Conservation (phyloP, 106 monocot species). For the Iris macrosiphon region DNA sequence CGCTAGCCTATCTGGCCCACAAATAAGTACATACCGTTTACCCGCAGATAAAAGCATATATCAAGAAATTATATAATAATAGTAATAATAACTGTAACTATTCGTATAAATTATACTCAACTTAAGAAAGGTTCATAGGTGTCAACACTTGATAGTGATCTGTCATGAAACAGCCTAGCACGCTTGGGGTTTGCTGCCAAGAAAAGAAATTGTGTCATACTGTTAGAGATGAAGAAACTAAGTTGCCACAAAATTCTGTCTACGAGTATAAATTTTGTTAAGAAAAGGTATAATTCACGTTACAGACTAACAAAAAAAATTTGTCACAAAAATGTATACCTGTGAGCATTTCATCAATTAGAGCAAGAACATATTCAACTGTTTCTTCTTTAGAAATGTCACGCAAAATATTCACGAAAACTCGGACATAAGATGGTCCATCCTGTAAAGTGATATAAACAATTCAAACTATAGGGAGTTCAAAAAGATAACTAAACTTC, state of each 20-base stretch:
- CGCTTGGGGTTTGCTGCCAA: slow-evolving; percentile 86
- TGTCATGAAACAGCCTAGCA: slow-evolving; percentile 84
- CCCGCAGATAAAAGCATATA: no score
- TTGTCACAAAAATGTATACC: slow-evolving; percentile 28
- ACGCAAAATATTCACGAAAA: slow-evolving; percentile 77
- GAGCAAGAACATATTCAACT: slow-evolving; percentile 89
- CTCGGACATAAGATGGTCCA: slow-evolving; percentile 62
- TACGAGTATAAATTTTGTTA: no score
- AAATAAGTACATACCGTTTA: no score
- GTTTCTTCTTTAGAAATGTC: slow-evolving; percentile 90
- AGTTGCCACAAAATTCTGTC: no score
- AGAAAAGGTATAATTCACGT: no score
- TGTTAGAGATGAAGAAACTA: not conserved
- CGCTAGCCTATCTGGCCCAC: no score
- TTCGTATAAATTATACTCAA: no score
- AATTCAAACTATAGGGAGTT: no score
- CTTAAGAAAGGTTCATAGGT: slow-evolving; percentile 80
- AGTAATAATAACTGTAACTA: no score
- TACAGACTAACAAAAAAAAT: no score
- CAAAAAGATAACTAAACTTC: not conserved
- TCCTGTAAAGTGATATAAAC: slow-evolving; percentile 49
- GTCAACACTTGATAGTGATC: slow-evolving; percentile 61
- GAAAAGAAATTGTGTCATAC: not conserved
- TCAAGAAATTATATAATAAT: no score
- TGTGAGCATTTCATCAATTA: slow-evolving; percentile 90